Conservation (phyloP, 768 basidiomycete genomes). For the Boletus insuetus region DNA sequence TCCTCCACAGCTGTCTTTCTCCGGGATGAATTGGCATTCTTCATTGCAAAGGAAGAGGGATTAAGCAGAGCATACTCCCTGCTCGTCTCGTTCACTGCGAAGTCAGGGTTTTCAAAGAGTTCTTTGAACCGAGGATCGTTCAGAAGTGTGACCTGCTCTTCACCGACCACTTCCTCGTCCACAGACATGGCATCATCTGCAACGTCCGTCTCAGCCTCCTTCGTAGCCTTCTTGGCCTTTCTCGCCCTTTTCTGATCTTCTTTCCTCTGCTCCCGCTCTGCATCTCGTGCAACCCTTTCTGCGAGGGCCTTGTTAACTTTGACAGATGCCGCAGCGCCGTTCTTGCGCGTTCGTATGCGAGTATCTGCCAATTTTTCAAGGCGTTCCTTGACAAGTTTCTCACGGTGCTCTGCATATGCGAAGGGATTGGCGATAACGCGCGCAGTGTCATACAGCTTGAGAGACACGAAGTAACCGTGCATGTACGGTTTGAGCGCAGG, state of each 20-base stretch:
- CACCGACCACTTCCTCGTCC: conserved; percentile 21
- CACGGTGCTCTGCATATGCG: conserved; percentile 91
- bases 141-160: conserved; percentile 50
- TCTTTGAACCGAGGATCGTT: conserved; percentile 87
- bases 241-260: conserved; percentile 53
- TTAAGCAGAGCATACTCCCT: conserved; percentile 92
- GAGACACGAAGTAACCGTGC: conserved; percentile 98
- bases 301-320: conserved; percentile 78
- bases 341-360: conserved; percentile 81
- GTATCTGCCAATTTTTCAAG: conserved; percentile 93
- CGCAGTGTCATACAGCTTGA: conserved; percentile 94
- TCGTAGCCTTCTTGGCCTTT: conserved; percentile 39
- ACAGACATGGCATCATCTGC: conserved; percentile 34
- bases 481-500: conserved; percentile 97
- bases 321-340: conserved; percentile 30
- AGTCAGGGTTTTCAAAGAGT: conserved; percentile 89
- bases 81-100: conserved; percentile 83
- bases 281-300: conserved; percentile 66
- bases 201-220: conserved; percentile 33
- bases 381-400: conserved; percentile 81
- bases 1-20: conserved; percentile 82
- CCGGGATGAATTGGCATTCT: conserved; percentile 36
- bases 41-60: conserved; percentile 73
- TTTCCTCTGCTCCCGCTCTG: conserved; percentile 49
- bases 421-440: conserved; percentile 95